phyloP scores from a whole-genome alignment of 805 yeast species.

The Ascoidea tarda region DNA sequence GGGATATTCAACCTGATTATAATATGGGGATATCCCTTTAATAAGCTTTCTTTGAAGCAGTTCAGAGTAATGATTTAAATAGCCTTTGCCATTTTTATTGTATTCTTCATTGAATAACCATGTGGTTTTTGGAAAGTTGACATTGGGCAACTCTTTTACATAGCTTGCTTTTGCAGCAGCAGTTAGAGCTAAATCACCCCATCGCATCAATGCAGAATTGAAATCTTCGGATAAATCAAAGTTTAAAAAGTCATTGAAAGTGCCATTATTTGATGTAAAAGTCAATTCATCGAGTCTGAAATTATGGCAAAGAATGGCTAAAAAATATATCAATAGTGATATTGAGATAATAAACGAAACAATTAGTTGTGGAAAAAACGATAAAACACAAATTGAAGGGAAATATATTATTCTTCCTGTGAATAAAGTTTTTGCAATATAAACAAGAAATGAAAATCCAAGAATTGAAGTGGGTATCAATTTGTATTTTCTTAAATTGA shows the following conservation, averaged over 20 bases:
- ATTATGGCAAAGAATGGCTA: conserved; percentile 49
- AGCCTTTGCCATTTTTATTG: conserved; percentile 5
- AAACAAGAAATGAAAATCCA: conserved; percentile 37
- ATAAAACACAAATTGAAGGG: conserved; percentile 41
- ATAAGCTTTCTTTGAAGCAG: neutral
- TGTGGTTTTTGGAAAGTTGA: conserved; percentile 34
- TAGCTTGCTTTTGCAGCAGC: conserved; percentile 56
- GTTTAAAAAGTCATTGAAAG: conserved; percentile 23
- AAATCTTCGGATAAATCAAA: conserved; percentile 44
- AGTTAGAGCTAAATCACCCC: conserved; percentile 51
- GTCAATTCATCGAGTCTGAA: conserved; percentile 18
- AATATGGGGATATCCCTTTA: neutral
- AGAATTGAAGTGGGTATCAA: conserved; percentile 49
- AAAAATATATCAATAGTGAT: conserved; percentile 36
- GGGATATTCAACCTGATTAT: neutral
- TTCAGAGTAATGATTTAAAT: neutral
- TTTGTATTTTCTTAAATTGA: conserved; percentile 37
- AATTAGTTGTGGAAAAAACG: conserved; percentile 55
- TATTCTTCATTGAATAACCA: conserved; percentile 11
- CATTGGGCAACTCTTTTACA: conserved; percentile 38
- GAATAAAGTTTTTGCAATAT: conserved; percentile 26
- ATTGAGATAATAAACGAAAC: conserved; percentile 33
- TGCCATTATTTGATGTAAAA: conserved; percentile 20
- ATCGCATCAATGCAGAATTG: conserved; percentile 41
- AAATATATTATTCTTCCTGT: conserved; percentile 29